Evolutionary conservation across 176 grass and related monocot species (phyloP).

Genomic region (Carex pumila): DNA sequence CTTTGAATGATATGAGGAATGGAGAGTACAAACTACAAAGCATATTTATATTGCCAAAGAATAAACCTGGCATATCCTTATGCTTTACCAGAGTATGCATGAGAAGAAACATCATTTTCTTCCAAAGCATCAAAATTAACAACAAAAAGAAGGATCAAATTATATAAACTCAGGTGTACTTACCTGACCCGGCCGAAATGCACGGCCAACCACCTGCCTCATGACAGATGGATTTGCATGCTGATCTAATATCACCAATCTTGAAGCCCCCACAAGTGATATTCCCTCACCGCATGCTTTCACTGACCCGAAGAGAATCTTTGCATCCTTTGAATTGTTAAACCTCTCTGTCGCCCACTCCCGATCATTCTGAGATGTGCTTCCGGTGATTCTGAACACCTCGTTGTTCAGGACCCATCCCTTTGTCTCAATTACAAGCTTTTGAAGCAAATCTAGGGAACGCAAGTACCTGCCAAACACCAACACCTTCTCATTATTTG

Average conservation of each 20-base stretch:
- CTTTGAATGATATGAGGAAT: background rate
- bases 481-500: conserved; percentile 58
- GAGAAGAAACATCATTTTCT: background rate
- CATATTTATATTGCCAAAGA: background rate
- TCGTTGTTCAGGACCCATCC: conserved; percentile 50
- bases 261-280: conserved; percentile 64
- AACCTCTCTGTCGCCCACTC: conserved; percentile 52
- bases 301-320: conserved; percentile 77
- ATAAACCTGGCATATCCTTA: background rate
- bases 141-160: conserved; percentile 4
- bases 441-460: conserved; percentile 56
- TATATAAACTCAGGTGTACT: background rate
- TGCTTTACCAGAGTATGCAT: background rate
- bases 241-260: conserved; percentile 67
- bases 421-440: conserved; percentile 39
- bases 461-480: conserved; percentile 66
- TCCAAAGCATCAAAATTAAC: conserved; percentile 3
- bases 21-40: background rate
- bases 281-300: conserved; percentile 87
- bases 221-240: conserved; percentile 80
- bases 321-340: conserved; percentile 56
- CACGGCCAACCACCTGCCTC: conserved; percentile 62
- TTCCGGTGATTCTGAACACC: conserved; percentile 45
- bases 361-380: conserved; percentile 36
- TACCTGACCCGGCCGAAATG: conserved; percentile 62